Conservation (phyloP, 352 stramenopile genomes). For the Phytophthora litchii region DNA sequence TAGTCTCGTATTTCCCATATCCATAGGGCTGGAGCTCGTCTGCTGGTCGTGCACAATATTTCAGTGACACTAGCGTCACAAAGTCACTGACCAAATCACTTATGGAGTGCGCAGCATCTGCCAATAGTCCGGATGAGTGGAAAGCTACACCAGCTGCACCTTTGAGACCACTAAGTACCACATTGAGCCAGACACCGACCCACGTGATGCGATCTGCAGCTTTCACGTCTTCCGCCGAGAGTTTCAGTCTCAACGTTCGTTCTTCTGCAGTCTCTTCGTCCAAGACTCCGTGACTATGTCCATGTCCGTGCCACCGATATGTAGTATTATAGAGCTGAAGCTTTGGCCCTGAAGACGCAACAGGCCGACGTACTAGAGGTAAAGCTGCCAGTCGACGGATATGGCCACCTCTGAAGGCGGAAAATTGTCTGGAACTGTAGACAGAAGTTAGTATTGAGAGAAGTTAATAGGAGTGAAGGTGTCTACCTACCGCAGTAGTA, state of each 20-base stretch:
- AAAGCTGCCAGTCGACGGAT: background rate
- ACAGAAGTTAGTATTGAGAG: constrained; percentile 10
- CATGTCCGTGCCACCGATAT: constrained; percentile 40
- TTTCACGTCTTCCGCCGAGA: constrained; percentile 44
- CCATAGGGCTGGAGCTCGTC: constrained; percentile 89
- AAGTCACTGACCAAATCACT: constrained; percentile 95
- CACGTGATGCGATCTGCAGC: constrained; percentile 73
- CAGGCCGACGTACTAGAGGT: constrained; percentile 1
- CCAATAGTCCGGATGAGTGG: constrained; percentile 91
- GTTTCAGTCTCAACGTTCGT: constrained; percentile 22
- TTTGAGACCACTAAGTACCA: constrained; percentile 68
- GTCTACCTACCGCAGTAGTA: constrained; percentile 33
- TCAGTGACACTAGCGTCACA: constrained; percentile 92
- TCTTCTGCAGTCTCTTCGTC: constrained; percentile 40
- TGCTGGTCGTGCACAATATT: constrained; percentile 91
- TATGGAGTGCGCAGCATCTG: constrained; percentile 94
- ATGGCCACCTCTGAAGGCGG: background rate
- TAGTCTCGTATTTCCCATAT: constrained; percentile 80
- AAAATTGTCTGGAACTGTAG: background rate
- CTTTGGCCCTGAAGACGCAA: constrained; percentile 6
- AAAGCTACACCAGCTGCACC: constrained; percentile 72
- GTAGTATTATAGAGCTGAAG: constrained; percentile 15
- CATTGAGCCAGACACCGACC: constrained; percentile 71
- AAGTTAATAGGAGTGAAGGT: constrained; percentile 3
- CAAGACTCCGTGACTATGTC: constrained; percentile 45